Conservation (phyloP, 2,329 filamentous ascomycete genomes). For the Fusarium circinatum region DNA sequence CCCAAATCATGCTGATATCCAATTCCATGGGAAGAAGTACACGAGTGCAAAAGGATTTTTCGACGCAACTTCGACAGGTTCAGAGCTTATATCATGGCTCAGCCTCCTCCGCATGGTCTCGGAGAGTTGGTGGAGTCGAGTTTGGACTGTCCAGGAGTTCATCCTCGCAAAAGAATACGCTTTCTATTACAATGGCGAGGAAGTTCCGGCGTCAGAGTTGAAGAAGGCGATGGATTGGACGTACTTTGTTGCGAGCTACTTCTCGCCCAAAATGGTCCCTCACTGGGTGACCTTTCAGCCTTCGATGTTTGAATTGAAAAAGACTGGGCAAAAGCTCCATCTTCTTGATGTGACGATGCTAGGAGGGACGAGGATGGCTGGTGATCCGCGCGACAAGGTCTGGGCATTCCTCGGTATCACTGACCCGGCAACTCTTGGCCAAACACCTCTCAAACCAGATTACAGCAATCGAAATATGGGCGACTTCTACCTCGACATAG, state of each 20-base stretch:
- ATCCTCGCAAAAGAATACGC: constrained; percentile 11
- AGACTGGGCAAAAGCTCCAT: neutral
- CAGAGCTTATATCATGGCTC: constrained; percentile 11
- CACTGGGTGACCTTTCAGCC: constrained; percentile 12
- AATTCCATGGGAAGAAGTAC: constrained; percentile 17
- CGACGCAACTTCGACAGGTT: constrained; percentile 5
- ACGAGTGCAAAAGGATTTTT: constrained; percentile 8
- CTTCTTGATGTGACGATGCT: constrained; percentile 14
- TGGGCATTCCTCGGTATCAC: constrained; percentile 23
- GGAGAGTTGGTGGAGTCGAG: constrained; percentile 27
- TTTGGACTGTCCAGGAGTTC: constrained; percentile 25
- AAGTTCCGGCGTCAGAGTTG: neutral
- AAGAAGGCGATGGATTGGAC: constrained; percentile 25
- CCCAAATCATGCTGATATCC: neutral
- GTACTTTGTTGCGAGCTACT: constrained; percentile 7
- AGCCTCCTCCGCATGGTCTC: neutral
- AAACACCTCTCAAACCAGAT: neutral
- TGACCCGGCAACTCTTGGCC: neutral
- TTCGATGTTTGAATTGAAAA: constrained; percentile 17
- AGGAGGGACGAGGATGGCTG: constrained; percentile 12
- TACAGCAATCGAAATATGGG: constrained; percentile 15
- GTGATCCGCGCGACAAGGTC: constrained; percentile 13
- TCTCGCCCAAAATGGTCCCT: neutral
- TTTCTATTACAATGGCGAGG: constrained; percentile 4
- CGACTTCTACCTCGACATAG: constrained; percentile 14